A percentile compares a stretch with the other conserved stretches of the same genome.
Evolutionary conservation across 2,329 filamentous ascomycete species (phyloP).

Genomic region (Alternaria novae-zelandiae): DNA sequence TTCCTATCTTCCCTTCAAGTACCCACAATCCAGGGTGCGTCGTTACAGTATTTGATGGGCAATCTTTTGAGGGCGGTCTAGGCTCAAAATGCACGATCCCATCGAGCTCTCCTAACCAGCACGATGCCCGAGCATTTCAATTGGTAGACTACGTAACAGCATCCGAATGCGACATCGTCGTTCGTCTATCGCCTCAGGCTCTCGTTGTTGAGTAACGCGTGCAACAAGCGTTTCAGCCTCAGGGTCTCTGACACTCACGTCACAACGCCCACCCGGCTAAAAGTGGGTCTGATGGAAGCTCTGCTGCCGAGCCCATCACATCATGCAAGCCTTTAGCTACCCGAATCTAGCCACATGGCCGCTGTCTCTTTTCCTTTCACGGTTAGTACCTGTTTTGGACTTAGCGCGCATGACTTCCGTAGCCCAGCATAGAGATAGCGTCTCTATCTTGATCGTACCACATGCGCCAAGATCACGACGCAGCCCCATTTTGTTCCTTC

Average conservation of each 20-base stretch:
- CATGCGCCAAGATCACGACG: constrained; percentile 2
- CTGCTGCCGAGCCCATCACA: constrained; percentile 14
- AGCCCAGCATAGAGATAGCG: constrained; percentile 1
- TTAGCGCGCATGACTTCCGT: constrained; percentile 8
- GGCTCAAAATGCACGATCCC: background rate
- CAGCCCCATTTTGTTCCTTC: background rate
- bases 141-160: background rate
- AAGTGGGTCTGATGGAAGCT: constrained; percentile 4
- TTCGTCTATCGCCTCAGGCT: constrained; percentile 10
- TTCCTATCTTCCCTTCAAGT: background rate
- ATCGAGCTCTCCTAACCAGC: background rate
- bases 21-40: background rate
- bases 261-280: constrained; percentile 18
- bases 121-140: background rate
- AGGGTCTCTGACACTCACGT: constrained; percentile 26
- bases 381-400: constrained; percentile 8
- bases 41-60: background rate
- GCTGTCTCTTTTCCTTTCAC: background rate
- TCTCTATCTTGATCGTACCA: constrained; percentile 6
- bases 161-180: background rate
- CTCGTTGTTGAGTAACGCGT: background rate
- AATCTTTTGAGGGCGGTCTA: background rate
- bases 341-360: constrained; percentile 4
- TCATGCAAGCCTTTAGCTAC: constrained; percentile 13
- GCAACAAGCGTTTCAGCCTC: constrained; percentile 31